A percentile compares a stretch with the other conserved stretches of the same genome.
Conservation (phyloP, 2,329 filamentous ascomycete genomes). For the Fusarium sp. region DNA sequence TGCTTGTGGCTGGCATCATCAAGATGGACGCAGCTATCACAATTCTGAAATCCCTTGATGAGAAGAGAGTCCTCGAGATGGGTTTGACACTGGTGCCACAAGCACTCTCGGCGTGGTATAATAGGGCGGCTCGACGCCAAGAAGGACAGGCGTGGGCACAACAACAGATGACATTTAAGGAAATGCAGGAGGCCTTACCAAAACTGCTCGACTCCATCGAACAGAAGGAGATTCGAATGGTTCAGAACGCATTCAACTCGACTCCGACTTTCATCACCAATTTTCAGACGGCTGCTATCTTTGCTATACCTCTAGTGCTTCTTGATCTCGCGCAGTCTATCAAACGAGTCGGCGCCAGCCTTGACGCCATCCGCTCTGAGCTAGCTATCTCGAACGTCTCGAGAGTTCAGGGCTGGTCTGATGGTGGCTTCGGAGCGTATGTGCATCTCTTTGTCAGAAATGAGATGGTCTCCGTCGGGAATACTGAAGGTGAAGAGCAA, state of each 20-base stretch:
- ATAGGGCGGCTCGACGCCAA: not conserved
- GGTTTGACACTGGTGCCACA: rapidly evolving
- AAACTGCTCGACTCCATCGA: not conserved
- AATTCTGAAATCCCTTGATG: not conserved
- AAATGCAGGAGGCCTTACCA: not conserved
- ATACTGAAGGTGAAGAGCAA: rapidly evolving
- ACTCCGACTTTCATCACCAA: rapidly evolving
- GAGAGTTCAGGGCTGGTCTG: rapidly evolving
- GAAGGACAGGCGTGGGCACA: not conserved
- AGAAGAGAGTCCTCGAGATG: rapidly evolving
- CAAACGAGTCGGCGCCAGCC: not conserved
- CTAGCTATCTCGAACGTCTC: not conserved
- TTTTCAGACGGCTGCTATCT: rapidly evolving
- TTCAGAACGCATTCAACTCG: not conserved
- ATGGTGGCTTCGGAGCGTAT: not conserved
- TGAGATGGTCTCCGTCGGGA: not conserved
- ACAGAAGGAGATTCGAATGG: not conserved
- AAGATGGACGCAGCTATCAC: not conserved
- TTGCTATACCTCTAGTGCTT: rapidly evolving
- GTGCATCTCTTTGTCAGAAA: rapidly evolving
- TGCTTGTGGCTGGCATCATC: rapidly evolving
- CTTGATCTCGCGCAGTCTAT: rapidly evolving
- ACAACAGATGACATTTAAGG: not conserved
- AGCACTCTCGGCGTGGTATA: rapidly evolving
- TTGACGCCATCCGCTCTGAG: rapidly evolving